These are phyloP conservation scores for Chenopodium quinoa DNA, from an alignment of 148 eudicot genomes.

Conservation along the genomic window DNA sequence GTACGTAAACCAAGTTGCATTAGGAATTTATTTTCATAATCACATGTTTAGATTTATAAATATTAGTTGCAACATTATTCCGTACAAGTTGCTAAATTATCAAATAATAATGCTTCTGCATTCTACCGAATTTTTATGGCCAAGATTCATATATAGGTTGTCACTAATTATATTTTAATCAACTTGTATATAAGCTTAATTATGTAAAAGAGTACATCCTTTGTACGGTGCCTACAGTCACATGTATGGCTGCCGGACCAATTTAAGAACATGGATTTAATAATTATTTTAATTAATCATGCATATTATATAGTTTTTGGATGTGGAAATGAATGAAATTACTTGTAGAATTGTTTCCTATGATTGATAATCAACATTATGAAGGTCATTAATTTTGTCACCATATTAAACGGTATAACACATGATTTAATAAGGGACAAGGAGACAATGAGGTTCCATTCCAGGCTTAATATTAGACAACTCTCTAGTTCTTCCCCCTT, in stretches of 20 bases:
- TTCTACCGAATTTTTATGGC: too few species aligned
- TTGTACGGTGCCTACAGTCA: constrained; percentile 27
- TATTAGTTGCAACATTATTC: neutral
- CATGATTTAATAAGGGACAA: constrained; percentile 20
- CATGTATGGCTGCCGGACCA: constrained; percentile 17
- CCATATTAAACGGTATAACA: constrained; percentile 1
- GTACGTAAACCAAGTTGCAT: too few species aligned
- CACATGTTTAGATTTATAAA: neutral
- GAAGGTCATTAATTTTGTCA: neutral
- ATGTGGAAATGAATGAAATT: neutral
- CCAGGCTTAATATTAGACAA: neutral
- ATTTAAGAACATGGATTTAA: neutral
- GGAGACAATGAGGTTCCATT: constrained; percentile 6
- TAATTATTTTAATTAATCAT: neutral
- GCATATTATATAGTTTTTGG: neutral
- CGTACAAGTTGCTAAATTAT: constrained; percentile 5
- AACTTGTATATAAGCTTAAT: neutral
- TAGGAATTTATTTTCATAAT: neutral
- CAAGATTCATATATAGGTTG: too few species aligned
- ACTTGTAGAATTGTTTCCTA: constrained; percentile 1
- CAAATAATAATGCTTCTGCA: neutral
- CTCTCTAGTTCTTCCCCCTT: neutral
- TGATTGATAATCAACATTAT: constrained; percentile 4
- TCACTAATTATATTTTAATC: neutral
- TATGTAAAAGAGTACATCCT: neutral